These are phyloP conservation scores for Entomortierella beljakovae DNA, from an alignment of 192 early-diverging fungal species.

Conservation along the genomic window DNA sequence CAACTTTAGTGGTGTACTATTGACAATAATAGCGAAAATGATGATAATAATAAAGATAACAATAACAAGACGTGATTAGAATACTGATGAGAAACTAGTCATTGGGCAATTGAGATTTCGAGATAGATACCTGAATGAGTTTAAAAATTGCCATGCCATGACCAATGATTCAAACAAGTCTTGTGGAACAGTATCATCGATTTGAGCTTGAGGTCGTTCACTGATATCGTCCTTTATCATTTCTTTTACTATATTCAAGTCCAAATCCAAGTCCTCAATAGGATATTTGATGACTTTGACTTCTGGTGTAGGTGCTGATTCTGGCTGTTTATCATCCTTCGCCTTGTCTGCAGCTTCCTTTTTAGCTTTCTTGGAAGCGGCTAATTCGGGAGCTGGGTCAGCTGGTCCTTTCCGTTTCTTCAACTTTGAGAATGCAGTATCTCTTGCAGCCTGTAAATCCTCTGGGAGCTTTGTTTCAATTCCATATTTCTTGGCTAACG, in stretches of 20 bases:
- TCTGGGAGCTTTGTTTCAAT: slow-evolving; percentile 56
- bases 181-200: slow-evolving; percentile 62
- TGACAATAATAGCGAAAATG: background rate
- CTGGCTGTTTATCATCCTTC: slow-evolving; percentile 28
- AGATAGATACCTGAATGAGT: slow-evolving; percentile 58
- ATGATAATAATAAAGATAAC: slow-evolving; percentile 45
- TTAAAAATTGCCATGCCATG: slow-evolving; percentile 76
- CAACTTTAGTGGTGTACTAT: slow-evolving; percentile 71
- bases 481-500: slow-evolving; percentile 59
- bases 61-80: background rate
- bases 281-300: slow-evolving; percentile 75
- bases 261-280: slow-evolving; percentile 85
- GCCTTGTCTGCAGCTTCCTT: slow-evolving; percentile 51
- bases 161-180: slow-evolving; percentile 61
- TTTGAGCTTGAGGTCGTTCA: slow-evolving; percentile 55
- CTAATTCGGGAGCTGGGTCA: slow-evolving; percentile 44
- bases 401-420: slow-evolving; percentile 44
- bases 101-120: too few species aligned
- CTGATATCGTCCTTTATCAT: background rate
- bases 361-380: slow-evolving; percentile 39
- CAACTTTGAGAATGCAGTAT: slow-evolving; percentile 50
- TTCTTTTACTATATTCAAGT: slow-evolving; percentile 8
- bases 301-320: slow-evolving; percentile 9
- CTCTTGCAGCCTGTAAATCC: slow-evolving; percentile 56
- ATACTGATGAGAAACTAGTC: too few species aligned